Percentiles rank a stretch among this genome's conserved stretches.
Evolutionary conservation across 2,329 filamentous ascomycete species (phyloP).

Genomic region (Colletotrichum phormii): DNA sequence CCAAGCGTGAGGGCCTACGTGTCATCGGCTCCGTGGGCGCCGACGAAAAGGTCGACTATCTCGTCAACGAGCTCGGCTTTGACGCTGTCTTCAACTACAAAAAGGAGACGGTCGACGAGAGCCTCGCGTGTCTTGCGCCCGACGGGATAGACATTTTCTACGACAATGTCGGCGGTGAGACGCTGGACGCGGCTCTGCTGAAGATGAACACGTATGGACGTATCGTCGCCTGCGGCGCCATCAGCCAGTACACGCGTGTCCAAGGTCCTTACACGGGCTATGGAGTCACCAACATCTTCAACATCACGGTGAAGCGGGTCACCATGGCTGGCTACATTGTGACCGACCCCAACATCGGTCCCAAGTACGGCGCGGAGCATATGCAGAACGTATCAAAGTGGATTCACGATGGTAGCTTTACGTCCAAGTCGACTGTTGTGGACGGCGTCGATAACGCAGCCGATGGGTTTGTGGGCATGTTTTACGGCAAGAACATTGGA

Average conservation of each 20-base stretch:
- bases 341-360: slow-evolving; percentile 72
- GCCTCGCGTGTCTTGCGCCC: slow-evolving; percentile 74
- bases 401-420: slow-evolving; percentile 80
- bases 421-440: slow-evolving; percentile 74
- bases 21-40: slow-evolving; percentile 82
- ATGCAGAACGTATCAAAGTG: slow-evolving; percentile 80
- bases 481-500: slow-evolving; percentile 84
- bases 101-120: slow-evolving; percentile 75
- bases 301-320: slow-evolving; percentile 74
- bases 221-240: slow-evolving; percentile 71
- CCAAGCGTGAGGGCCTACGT: slow-evolving; percentile 79
- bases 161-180: slow-evolving; percentile 83
- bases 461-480: slow-evolving; percentile 79
- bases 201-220: slow-evolving; percentile 72
- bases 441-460: slow-evolving; percentile 81
- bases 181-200: slow-evolving; percentile 68
- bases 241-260: slow-evolving; percentile 77
- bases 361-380: slow-evolving; percentile 75
- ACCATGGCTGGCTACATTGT: slow-evolving; percentile 83
- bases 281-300: slow-evolving; percentile 73
- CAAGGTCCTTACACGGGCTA: slow-evolving; percentile 62
- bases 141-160: slow-evolving; percentile 85
- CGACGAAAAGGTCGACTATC: slow-evolving; percentile 81
- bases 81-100: slow-evolving; percentile 87
- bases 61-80: slow-evolving; percentile 76